Percentiles rank a stretch among this genome's conserved stretches.
Evolutionary conservation across 2,329 filamentous ascomycete species (phyloP).

Genomic region (Ophiosphaerella herpotricha): DNA sequence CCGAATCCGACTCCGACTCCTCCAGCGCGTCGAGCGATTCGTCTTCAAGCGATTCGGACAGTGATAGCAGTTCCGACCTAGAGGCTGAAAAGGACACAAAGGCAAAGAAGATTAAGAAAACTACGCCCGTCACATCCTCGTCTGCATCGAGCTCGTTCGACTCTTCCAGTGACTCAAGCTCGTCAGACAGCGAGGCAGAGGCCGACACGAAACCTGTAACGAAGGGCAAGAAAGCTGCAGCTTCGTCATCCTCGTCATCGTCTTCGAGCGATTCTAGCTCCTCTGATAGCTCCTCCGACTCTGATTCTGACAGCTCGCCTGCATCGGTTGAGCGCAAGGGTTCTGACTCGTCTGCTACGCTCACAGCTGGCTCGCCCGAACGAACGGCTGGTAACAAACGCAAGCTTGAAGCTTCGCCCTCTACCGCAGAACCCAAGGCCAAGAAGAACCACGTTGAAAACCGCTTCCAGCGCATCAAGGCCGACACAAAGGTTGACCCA

Average conservation of each 20-base stretch:
- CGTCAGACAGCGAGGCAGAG: constrained; percentile 33
- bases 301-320: constrained; percentile 36
- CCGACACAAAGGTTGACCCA: constrained; percentile 69
- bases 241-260: constrained; percentile 16
- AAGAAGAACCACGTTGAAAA: constrained; percentile 44
- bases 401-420: constrained; percentile 42
- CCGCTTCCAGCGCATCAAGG: constrained; percentile 78
- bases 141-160: constrained; percentile 39
- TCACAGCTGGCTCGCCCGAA: constrained; percentile 34
- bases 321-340: constrained; percentile 23
- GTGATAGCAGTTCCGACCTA: constrained; percentile 34
- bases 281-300: constrained; percentile 19
- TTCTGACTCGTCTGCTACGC: constrained; percentile 51
- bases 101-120: constrained; percentile 28
- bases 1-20: constrained; percentile 27
- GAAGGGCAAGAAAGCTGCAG: constrained; percentile 15
- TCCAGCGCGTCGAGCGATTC: constrained; percentile 35
- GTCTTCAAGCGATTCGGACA: constrained; percentile 28
- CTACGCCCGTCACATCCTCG: constrained; percentile 33
- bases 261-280: constrained; percentile 28
- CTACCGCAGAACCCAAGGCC: constrained; percentile 39
- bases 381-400: constrained; percentile 48
- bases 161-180: constrained; percentile 31
- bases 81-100: constrained; percentile 27
- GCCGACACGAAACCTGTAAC: constrained; percentile 7